These are phyloP conservation scores for Marasmius oreades DNA, from an alignment of 1,284 basidiomycete genomes.

Conservation along the genomic window DNA sequence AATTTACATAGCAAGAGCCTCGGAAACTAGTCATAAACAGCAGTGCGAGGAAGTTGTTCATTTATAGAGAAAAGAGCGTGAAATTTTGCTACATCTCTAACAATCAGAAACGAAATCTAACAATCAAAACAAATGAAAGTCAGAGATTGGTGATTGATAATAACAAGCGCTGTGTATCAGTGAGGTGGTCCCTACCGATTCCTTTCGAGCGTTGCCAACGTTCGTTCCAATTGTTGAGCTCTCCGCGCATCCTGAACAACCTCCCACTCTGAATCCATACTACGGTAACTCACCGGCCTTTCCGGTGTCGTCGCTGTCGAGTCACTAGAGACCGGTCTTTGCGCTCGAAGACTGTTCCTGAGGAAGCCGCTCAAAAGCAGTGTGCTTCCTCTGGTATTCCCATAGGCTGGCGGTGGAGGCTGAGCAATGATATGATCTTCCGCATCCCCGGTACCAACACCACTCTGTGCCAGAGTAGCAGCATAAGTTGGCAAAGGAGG, in stretches of 20 bases:
- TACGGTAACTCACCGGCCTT: conserved; percentile 50
- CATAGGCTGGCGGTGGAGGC: conserved; percentile 69
- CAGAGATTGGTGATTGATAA: background rate
- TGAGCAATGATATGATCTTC: conserved; percentile 65
- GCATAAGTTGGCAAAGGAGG: conserved; percentile 70
- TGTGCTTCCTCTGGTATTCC: conserved; percentile 65
- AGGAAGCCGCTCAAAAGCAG: conserved; percentile 56
- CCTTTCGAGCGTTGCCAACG: conserved; percentile 47
- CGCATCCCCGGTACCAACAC: conserved; percentile 68
- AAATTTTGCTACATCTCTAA: background rate
- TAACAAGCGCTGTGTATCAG: background rate
- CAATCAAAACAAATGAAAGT: too few relatives aligned
- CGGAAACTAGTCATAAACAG: too few relatives aligned
- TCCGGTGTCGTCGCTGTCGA: conserved; percentile 29
- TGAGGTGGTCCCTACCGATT: conserved; percentile 16
- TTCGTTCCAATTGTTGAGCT: conserved; percentile 51
- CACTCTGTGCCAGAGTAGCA: conserved; percentile 62
- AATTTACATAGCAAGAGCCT: too few relatives aligned
- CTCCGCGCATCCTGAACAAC: conserved; percentile 49
- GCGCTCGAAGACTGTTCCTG: conserved; percentile 41
- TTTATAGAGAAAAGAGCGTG: background rate
- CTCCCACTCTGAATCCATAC: conserved; percentile 55
- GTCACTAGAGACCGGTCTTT: conserved; percentile 37
- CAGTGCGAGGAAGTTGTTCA: background rate
- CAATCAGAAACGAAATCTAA: background rate